A percentile compares a stretch with the other conserved stretches of the same genome.
phyloP scores from a whole-genome alignment of 768 basidiomycete species.

The Tricholoma hemisulphureum region DNA sequence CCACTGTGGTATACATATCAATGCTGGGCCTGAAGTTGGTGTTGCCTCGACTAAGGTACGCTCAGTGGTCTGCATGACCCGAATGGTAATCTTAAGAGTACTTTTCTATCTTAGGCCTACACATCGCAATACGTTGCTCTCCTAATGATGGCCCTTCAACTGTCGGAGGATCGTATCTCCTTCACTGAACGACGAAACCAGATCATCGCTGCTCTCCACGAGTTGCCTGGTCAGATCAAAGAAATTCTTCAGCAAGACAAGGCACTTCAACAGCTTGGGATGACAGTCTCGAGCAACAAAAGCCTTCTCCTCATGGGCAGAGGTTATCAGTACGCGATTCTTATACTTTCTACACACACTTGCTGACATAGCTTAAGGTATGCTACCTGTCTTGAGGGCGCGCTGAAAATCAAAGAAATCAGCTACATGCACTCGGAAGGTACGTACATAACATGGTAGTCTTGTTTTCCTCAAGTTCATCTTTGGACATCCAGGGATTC shows the following conservation, averaged over 20 bases:
- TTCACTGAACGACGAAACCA: conserved; percentile 86
- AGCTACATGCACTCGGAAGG: conserved; percentile 88
- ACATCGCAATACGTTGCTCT: conserved; percentile 99
- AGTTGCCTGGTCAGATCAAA: conserved; percentile 87
- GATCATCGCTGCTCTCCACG: conserved; percentile 91
- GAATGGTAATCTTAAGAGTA: not conserved
- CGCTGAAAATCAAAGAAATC: conserved; percentile 99
- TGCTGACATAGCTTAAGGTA: conserved; percentile 44
- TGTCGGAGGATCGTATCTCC: conserved; percentile 95
- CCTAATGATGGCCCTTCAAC: conserved; percentile 96
- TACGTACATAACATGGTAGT: conserved; percentile 19
- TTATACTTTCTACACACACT: conserved; percentile 1
- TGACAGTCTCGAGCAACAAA: conserved; percentile 76
- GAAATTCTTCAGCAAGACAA: conserved; percentile 79
- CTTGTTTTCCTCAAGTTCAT: not conserved
- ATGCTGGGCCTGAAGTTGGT: conserved; percentile 98
- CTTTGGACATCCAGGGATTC: conserved; percentile 58
- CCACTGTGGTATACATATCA: conserved; percentile 99
- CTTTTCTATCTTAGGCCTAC: conserved; percentile 62
- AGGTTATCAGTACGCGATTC: conserved; percentile 80
- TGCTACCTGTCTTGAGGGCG: conserved; percentile 97
- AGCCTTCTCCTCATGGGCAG: conserved; percentile 95
- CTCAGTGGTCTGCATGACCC: not conserved
- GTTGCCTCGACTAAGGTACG: conserved; percentile 95
- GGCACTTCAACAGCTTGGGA: conserved; percentile 77